Evolutionary conservation across 306 rosid genomes (phyloP), one percentile per base, ranked within the genome.

Genomic region (Echinosophora koreensis): DNA sequence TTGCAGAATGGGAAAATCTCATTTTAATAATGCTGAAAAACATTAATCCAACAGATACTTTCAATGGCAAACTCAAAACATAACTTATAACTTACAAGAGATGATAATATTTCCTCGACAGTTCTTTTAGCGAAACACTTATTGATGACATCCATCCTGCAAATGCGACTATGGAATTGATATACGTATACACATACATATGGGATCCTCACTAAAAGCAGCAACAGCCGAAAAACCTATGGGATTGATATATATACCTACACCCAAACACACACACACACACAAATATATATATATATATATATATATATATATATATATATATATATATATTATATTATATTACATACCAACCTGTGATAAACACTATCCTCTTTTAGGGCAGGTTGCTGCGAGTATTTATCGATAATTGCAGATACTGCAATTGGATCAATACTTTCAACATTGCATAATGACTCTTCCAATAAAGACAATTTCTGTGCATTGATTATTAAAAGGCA

Each of bases 101-200:
- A 88, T 77, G 78, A 89, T 68, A 92, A 60, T 64, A 92, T 92
- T 57, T 86, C 96, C 84, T 92, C 98, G 0, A 92, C 76, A 42
- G 93, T 81, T 87, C 81, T 89, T 81, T 68, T 73, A 52, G 97
- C 92, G 90, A 95, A 95, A 85, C 96, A 90, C 84, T 84, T 87
- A 59, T 95, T 88, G 83, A 95, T 95, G 56, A 87, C 74, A 66
- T 82, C 82, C 87, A 89, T 82, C 90, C 98, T 90, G 93, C 77
- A 77, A 37, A 4, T 6, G n/a, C n/a, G n/a, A n/a, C 41, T 37
- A 37, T 6, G 7, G 7, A 6, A 37, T 3, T 37, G 5, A 37
- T 37, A 37, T 37, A 37, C n/a, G n/a, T n/a, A n/a, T n/a, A n/a
- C n/a, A n/a, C n/a, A n/a, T n/a, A n/a, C n/a, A n/a, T n/a, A n/a